Evolutionary conservation across 2,329 filamentous ascomycete genomes (phyloP).

Genomic region (Scorias spongiosa): DNA sequence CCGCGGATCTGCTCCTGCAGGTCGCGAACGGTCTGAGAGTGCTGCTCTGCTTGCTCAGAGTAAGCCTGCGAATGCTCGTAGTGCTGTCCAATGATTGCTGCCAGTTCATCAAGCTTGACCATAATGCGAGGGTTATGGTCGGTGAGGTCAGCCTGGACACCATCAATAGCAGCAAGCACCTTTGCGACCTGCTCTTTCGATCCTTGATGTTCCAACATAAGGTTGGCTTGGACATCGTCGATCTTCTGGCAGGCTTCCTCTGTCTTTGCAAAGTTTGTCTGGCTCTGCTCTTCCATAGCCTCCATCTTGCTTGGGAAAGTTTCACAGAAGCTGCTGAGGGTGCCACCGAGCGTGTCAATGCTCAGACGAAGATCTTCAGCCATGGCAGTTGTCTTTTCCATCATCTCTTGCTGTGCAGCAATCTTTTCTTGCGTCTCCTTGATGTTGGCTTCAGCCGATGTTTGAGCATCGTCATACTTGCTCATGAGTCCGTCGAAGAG

Average conservation of each 20-base stretch:
- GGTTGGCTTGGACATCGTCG: constrained; percentile 59
- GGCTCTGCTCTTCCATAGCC: constrained; percentile 75
- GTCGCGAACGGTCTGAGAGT: constrained; percentile 28
- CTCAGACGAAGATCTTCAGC: constrained; percentile 78
- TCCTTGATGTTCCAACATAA: constrained; percentile 64
- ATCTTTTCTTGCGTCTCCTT: constrained; percentile 61
- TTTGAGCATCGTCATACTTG: constrained; percentile 79
- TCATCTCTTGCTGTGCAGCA: constrained; percentile 54
- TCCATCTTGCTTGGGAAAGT: constrained; percentile 57
- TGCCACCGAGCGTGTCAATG: constrained; percentile 66
- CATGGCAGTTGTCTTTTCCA: constrained; percentile 60
- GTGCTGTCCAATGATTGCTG: constrained; percentile 67
- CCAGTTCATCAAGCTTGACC: constrained; percentile 71
- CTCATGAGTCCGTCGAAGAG: constrained; percentile 66
- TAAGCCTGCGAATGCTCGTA: constrained; percentile 68
- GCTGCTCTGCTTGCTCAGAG: constrained; percentile 19
- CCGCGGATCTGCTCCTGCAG: constrained; percentile 27
- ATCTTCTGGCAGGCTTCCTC: constrained; percentile 63
- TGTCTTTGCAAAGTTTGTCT: constrained; percentile 69
- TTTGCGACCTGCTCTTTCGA: constrained; percentile 70
- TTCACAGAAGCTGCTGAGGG: constrained; percentile 31
- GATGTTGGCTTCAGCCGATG: constrained; percentile 56
- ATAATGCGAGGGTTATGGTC: constrained; percentile 84
- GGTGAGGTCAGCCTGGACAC: constrained; percentile 60
- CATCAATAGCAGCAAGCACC: constrained; percentile 55